Evolutionary conservation across 495 filamentous ascomycete species (phyloP), one percentile per base, ranked within the genome.

Genomic region (Durotheca rogersii): DNA sequence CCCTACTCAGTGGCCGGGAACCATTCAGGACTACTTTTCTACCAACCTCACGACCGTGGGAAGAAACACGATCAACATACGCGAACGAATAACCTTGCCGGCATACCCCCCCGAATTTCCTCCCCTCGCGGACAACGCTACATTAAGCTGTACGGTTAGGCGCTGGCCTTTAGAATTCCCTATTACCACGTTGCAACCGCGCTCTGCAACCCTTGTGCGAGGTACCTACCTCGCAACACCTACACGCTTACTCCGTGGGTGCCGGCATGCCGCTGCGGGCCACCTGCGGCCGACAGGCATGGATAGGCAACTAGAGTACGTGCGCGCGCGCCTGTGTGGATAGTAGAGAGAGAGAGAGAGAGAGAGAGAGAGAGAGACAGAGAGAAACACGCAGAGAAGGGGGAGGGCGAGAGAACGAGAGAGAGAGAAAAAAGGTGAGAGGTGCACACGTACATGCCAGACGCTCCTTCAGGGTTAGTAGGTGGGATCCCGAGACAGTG

Each of bases 401-500:
- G n/a, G n/a, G 23, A 27, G 23, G 9, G 23, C 4, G 23, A 27
- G 23, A 27, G 23, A 27, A 9, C 4, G 23, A 27, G 23, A 27
- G 23, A 38, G 17, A 35, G 33, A 46, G n/a, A 39, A 17, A 5
- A 25, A 30, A 39, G 53, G 41, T 34, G 33, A 40, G 50, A 27
- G 4, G 9, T 9, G 9, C 23, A 27, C 9, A 27, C 23, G 9
- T 9, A 47, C 56, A 54, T 59, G 50, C 56, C 45, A 59, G 55
- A 49, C 4, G 14, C 19, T 46, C 23, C 38, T 18, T 37, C 20
- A 1, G 17, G 35, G 35, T 37, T 36, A 14, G 19, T 15, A 41
- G 33, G 35, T 41, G 34, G 15, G 50, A 50, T 45, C 31, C 56
- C 50, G 56, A 59, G 56, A 59, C 56, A 59, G 40, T 54, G 45